Evolutionary conservation across 345 rosid genomes (phyloP).

Genomic region (Rhodamnia argentea): DNA sequence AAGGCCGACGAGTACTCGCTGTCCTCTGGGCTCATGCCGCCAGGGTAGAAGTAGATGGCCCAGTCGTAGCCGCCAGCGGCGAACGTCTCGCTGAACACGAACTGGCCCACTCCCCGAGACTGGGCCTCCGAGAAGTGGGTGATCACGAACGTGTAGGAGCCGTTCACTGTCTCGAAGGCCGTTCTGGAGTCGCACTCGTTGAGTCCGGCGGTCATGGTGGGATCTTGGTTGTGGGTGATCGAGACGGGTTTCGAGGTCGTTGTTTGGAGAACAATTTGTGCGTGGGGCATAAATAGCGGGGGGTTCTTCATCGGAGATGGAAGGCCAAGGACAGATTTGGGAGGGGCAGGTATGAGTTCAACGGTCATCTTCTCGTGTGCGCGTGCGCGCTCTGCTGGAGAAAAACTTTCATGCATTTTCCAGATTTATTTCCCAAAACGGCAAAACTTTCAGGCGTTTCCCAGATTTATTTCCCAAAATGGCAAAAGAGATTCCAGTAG

Average conservation of each 20-base stretch:
- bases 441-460: background rate
- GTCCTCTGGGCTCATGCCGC: slow-evolving; percentile 84
- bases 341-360: background rate
- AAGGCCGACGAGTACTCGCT: slow-evolving; percentile 67
- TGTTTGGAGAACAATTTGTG: background rate
- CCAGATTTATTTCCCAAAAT: background rate
- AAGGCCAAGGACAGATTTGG: background rate
- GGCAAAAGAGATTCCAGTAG: too few relatives aligned
- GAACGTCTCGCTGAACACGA: slow-evolving; percentile 70
- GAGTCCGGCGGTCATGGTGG: background rate
- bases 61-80: slow-evolving; percentile 87
- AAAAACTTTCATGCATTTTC: background rate
- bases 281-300: background rate
- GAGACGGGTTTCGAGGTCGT: too few relatives aligned
- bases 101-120: slow-evolving; percentile 75
- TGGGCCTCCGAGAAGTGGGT: slow-evolving; percentile 76
- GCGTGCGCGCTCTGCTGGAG: background rate
- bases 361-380: background rate
- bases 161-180: slow-evolving; percentile 71
- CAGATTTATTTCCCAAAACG: background rate
- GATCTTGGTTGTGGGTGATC: too few relatives aligned
- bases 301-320: background rate
- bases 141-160: slow-evolving; percentile 70
- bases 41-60: slow-evolving; percentile 92
- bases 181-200: slow-evolving; percentile 25